Evolutionary conservation across 2,329 filamentous ascomycete species (phyloP), one percentile per base, ranked within the genome.

Genomic region (Samsoniella hepiali): DNA sequence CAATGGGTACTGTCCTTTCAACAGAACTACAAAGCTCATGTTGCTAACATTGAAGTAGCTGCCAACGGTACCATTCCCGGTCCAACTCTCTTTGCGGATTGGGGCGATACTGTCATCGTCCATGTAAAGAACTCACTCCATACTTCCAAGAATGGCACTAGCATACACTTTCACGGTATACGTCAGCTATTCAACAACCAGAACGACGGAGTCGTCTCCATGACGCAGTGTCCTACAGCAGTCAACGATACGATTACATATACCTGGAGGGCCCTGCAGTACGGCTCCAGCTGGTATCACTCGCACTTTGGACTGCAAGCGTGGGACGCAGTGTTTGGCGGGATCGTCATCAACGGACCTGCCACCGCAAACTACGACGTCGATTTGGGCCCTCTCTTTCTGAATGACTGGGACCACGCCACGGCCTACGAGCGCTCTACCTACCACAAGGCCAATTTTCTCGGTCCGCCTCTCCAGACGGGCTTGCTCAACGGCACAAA

Each of bases 281-380:
- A 81, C 3, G 85, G 85, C 29, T 85, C 84, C 5, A 87, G 84
- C 70, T 88, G 85, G 85, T 88, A 88, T 67, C 85, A 88, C 69
- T 85, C 82, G 11, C 83, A 86, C 67, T 72, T 76, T 32, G 27
- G 17, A 13, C 10, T 57, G 6, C 54, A 57, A 17, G 22, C 36
- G 7, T 44, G 54, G 36, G 27, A 57, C 5, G 88, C 88, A 1
- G 73, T 88, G 1, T 77, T 83, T 34, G 88, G 88, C 0, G 80
- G 79, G 3, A 83, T 90, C 42, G 74, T 88, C 22, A 85, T 89
- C 67, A 79, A 88, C 61, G 87, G 86, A 0, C 86, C 86, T 0
- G 79, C 81, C 0, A 81, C 82, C 2, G 77, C 80, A 15, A 78
- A 85, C 68, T 88, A 88, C 68, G 86, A 91, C 64, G 78, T 82